Evolutionary conservation across 352 stramenopile genomes (phyloP).

Genomic region (Phytopythium montanum): DNA sequence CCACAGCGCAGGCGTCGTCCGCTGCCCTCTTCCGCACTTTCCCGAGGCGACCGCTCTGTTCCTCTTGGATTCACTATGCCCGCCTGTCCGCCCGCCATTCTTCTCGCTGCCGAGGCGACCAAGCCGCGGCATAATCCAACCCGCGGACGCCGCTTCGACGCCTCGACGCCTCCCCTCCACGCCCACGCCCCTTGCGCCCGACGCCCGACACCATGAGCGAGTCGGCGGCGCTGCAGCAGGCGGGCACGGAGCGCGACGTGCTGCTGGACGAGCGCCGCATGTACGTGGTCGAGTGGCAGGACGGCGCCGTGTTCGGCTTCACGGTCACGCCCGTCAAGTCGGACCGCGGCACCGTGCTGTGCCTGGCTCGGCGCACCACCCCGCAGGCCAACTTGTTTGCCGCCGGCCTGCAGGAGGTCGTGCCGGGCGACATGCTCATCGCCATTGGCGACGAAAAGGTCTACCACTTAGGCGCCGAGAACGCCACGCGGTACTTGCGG

Average conservation of each 20-base stretch:
- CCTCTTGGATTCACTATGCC: neutral
- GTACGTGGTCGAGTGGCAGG: slow-evolving; percentile 71
- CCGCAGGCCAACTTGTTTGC: slow-evolving; percentile 21
- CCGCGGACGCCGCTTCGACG: neutral
- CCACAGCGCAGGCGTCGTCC: neutral
- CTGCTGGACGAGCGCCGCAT: slow-evolving; percentile 70
- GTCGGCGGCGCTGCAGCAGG: slow-evolving; percentile 20
- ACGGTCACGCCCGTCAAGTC: slow-evolving; percentile 68
- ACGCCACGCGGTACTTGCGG: slow-evolving; percentile 62
- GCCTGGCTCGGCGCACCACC: slow-evolving; percentile 51
- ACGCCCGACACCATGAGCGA: slow-evolving; percentile 3
- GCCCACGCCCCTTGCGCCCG: neutral
- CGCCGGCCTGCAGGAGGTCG: slow-evolving; percentile 61
- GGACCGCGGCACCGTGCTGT: slow-evolving; percentile 58
- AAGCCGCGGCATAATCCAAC: neutral
- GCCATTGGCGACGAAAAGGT: slow-evolving; percentile 76
- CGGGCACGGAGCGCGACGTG: slow-evolving; percentile 30
- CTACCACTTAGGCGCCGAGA: slow-evolving; percentile 60
- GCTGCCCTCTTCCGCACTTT: neutral
- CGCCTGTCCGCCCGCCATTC: neutral
- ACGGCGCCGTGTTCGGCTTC: slow-evolving; percentile 62
- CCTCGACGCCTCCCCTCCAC: neutral
- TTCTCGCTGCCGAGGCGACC: neutral
- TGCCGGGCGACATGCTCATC: slow-evolving; percentile 70
- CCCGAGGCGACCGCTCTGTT: neutral